Evolutionary conservation across 2,329 filamentous ascomycete genomes (phyloP), one percentile per base, ranked within the genome.

Genomic region (Penicillium sp.): DNA sequence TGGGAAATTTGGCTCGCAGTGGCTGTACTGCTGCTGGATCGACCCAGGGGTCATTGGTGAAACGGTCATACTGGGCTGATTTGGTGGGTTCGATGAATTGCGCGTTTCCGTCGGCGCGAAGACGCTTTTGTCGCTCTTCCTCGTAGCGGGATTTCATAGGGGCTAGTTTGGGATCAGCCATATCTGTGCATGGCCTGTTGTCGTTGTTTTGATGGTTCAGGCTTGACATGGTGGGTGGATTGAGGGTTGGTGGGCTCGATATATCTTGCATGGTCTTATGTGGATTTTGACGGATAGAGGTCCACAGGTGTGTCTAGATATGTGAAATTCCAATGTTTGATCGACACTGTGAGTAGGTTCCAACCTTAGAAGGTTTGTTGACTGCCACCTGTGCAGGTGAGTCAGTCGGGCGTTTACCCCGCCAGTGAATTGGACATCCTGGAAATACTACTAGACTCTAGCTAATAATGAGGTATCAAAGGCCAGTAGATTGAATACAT

Each of bases 1-100:
- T 40, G 8, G 53, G 53, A 14, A 55, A 55, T 13, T 52, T 48
- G 31, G 6, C 21, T 22, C 45, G 7, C 5, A 55, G n/a, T 2
- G 45, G n/a, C 10, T 42, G 5, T 4, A 49, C 27, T 3, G 45
- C 4, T 6, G 32, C 8, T 4, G 45, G 22, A 10, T 52, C 34
- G 8, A 42, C n/a, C 48, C 48, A 55, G 11, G 48, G 53, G 22
- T 55, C 53, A n/a, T 48, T 16, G 11, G 40, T 40, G 21, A 55
- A 52, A n/a, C 14, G 48, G 11, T 41, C 8, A 40, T 46, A 50
- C 3, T 22, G 32, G 4, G 8, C 21, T 16, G 42, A 50, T 11
- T 40, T 18, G 34, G 16, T 2, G n/a, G 47, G 14, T 5, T 56
- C 49, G 29, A 52, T 48, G 43, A 38, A 56, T 16, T 56, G 50